Base-by-base conservation (phyloP, 202 grass and related monocot genomes). In the Zizania palustris region DNA sequence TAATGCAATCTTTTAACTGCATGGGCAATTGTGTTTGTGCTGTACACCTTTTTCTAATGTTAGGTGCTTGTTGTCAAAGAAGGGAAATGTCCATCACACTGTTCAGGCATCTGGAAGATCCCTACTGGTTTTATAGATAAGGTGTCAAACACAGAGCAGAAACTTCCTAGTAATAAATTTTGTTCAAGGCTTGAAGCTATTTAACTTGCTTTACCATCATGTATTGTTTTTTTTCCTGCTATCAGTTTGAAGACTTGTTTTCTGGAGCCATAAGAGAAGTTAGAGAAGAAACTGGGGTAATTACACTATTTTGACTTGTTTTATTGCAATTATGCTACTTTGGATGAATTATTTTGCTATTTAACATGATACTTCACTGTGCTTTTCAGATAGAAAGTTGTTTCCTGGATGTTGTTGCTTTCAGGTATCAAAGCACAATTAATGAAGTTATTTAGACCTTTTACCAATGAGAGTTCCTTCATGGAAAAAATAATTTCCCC, bases 1-100 rank as follows among this genome's bases (percentile, higher is more conserved):
- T 40, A 75, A 21, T 28, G 9, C 59, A 50, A 51, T 20, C 67
- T 67, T 18, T 54, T 18, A 50, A 28, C 34, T 51, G 9, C 36
- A 34, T 57, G 38, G 20, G 34, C 58, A 50, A 38, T 67, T 72
- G 39, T 43, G 44, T 44, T 40, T 65, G 73, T 64, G 21, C 3
- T 67, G 36, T 20, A 19, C 18, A 7, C 38, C 40, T 79, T 60
- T 59, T 40, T 35, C 12, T 34, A 21, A 15, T 63, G 59, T 54
- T 59, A 93, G 90, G 84, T 93, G 45, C 87, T 93, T 75, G 90
- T 93, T 39, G 86, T 93, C 44, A 93, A 87, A 80, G 90, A 89
- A 84, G 85, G 85, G 35, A 92, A 85, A 82, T 83, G 90, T 39
- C 81, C 77, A 82, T 76, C 73, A 56, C 80, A 67, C 39, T 93